Evolutionary conservation across 2,329 filamentous ascomycete species (phyloP), one percentile per base, ranked within the genome.

Genomic region (Fusarium sp.): DNA sequence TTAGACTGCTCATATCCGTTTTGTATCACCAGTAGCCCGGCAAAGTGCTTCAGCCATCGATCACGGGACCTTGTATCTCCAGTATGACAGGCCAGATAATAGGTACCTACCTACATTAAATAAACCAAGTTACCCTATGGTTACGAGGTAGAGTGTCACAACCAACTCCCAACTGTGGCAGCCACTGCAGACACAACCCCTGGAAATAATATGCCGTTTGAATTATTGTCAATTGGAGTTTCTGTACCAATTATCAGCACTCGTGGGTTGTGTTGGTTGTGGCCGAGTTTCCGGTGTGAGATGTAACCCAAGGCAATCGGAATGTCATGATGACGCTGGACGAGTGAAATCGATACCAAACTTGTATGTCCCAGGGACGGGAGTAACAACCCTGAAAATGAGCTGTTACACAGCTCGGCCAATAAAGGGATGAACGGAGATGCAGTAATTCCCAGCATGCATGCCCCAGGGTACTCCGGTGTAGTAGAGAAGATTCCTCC

Each of bases 311-410:
- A 54, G 51, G 65, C 53, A 64, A 36, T 54, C 44, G 68, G 72
- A 74, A 75, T 75, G 72, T 75, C 72, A 75, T 74, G 8, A 75
- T 75, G 72, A 75, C 68, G 69, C 65, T 51, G 24, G 22, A 62
- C 35, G 28, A 24, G 66, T 26, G 53, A 35, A 53, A 55, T 57
- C 39, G 38, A 71, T 48, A 63, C 36, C 42, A 54, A 63, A 22
- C 8, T 44, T 61, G 51, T 42, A 41, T 32, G 38, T 24, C n/a
- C 41, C 39, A 28, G 41, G 47, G 32, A 35, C 32, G 32, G 32
- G 36, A 51, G 28, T 28, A 42, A 36, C 24, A 65, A 62, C 66
- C 50, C 42, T 58, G 56, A 26, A 68, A 41, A 22, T 26, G 59
- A 74, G 41, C 38, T 38, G 53, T 26, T 53, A 36, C 28, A 54